Percentiles rank a stretch among this genome's conserved stretches.
phyloP scores from a whole-genome alignment of 495 filamentous ascomycete species.

The Lophiotrema nucula region DNA sequence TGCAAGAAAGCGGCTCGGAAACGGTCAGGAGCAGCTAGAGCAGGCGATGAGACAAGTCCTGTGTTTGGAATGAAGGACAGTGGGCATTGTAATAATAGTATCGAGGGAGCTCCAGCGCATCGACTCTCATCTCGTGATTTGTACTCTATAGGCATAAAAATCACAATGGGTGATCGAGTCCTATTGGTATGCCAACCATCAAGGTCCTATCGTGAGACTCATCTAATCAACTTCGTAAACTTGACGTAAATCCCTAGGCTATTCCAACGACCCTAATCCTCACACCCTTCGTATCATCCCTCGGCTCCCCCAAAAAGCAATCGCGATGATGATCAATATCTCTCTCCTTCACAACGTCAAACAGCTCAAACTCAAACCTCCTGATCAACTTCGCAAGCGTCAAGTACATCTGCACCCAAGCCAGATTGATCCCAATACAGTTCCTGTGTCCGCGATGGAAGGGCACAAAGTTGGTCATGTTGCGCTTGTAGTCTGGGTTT shows the following conservation, averaged over 20 bases:
- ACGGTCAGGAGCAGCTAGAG: too few relatives aligned
- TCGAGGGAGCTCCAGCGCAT: too few relatives aligned
- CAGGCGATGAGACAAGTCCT: too few relatives aligned
- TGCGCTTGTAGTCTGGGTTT: not conserved
- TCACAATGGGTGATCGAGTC: too few relatives aligned
- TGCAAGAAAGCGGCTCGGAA: too few relatives aligned
- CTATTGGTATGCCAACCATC: too few relatives aligned
- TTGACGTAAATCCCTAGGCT: not conserved
- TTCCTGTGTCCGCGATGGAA: not conserved
- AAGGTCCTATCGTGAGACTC: too few relatives aligned
- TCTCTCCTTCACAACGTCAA: slow-evolving; percentile 1
- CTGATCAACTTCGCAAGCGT: slow-evolving; percentile 4
- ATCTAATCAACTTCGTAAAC: too few relatives aligned
- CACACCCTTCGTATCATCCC: slow-evolving; percentile 10
- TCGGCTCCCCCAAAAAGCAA: slow-evolving; percentile 9
- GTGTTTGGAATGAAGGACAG: too few relatives aligned
- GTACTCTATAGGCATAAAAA: too few relatives aligned
- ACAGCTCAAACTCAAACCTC: slow-evolving; percentile 6
- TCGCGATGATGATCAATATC: slow-evolving; percentile 10
- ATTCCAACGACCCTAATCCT: not conserved
- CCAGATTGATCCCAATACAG: slow-evolving; percentile 11
- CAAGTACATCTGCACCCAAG: slow-evolving; percentile 1
- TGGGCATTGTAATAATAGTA: too few relatives aligned
- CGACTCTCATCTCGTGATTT: too few relatives aligned
- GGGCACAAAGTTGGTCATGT: slow-evolving; percentile 3